phyloP scores from a whole-genome alignment of 192 early-diverging fungal genomes.

The Podila epicladia region DNA sequence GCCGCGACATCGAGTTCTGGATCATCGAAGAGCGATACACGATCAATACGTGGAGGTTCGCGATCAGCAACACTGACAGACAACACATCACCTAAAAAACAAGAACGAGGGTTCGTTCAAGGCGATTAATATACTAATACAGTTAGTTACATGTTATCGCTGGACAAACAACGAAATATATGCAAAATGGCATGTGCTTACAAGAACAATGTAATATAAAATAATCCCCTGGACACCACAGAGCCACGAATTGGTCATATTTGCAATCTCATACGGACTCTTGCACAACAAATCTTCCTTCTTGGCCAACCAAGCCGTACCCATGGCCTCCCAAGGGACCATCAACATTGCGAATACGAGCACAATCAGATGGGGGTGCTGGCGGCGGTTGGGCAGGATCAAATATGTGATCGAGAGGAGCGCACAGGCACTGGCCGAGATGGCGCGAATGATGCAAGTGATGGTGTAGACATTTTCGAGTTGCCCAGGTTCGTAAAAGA shows the following conservation, averaged over 20 bases:
- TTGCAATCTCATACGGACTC: conserved; percentile 14
- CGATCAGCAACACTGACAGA: conserved; percentile 20
- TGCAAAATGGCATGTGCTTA: no score
- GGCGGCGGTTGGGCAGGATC: conserved; percentile 19
- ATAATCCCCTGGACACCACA: conserved; percentile 34
- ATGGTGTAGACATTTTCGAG: conserved; percentile 22
- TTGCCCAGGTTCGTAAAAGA: conserved; percentile 24
- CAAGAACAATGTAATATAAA: no score
- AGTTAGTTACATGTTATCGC: no score
- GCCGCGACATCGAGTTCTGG: conserved; percentile 11
- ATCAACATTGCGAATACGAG: conserved; percentile 11
- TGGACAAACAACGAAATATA: no score
- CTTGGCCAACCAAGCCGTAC: conserved; percentile 22
- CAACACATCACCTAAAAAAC: conserved; percentile 14
- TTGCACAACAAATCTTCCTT: conserved; percentile 29
- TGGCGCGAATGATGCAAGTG: conserved; percentile 12
- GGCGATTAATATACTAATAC: neutral
- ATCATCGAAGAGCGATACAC: conserved; percentile 10
- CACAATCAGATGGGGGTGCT: conserved; percentile 35
- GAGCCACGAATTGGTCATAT: conserved; percentile 39
- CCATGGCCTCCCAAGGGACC: conserved; percentile 18
- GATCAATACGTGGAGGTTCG: conserved; percentile 26
- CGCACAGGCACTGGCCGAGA: conserved; percentile 18
- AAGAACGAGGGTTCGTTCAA: conserved; percentile 10
- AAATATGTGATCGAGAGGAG: conserved; percentile 7